Evolutionary conservation across 306 rosid genomes (phyloP), one percentile per base, ranked within the genome.

Genomic region (Spatholobus suberectus): DNA sequence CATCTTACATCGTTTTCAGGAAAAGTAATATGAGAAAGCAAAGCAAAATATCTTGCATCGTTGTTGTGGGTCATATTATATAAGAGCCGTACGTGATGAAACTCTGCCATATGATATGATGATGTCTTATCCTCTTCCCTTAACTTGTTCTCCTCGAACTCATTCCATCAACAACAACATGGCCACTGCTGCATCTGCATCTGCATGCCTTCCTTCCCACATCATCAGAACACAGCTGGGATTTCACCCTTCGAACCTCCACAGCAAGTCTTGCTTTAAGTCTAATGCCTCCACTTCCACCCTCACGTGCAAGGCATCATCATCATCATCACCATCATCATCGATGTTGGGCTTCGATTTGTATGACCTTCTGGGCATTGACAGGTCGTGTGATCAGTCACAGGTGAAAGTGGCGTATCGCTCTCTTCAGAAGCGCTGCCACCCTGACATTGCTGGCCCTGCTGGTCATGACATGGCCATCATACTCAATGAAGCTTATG

Each of bases 381-480:
- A 95, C 23, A 92, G 88, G 84, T 77, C 89, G 12, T 87, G 91
- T 14, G 91, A 89, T 80, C 94, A 86, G 4, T 89, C 94, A 0
- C 87, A 88, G 79, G 90, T 95, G 0, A 89, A 90, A 81, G 67
- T n/a, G 46, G 98, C 99, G 0, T 95, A 95, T 37, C 91, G 98
- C 4, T 73, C 87, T 11, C 97, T 95, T 54, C 98, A 95, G 89
- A 95, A 95, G 67, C 88, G 88, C 11, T 95, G 99, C 78, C 99
- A 95, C 66, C 99, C 99, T 5, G 99, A 95, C 72, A 88, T 95
- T 35, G 96, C 97, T 5, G 98, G 98, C 3, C 89, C 97, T 58
- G n/a, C 93, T 15, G 97, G 99, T 32, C 99, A 95, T 13, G 97
- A 93, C 88, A 92, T 95, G 99, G 92, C 98, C 47, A 93, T 95